These are phyloP conservation scores for Termitomyces sp. DNA, from an alignment of 768 basidiomycete species.

Conservation along the genomic window DNA sequence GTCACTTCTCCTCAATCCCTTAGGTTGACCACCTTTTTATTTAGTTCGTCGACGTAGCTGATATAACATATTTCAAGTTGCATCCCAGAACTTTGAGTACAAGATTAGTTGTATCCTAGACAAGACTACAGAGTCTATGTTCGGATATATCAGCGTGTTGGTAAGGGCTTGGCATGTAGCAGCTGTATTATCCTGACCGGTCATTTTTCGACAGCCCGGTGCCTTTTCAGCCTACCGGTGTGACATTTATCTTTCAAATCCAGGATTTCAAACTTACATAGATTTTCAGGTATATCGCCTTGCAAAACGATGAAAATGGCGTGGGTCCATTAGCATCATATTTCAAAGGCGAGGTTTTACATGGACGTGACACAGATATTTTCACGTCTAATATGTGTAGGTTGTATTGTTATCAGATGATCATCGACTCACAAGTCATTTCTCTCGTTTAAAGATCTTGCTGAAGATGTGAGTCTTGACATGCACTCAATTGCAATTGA, in stretches of 20 bases:
- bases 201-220: conserved; percentile 50
- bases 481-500: not conserved
- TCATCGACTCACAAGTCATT: not conserved
- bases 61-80: conserved; percentile 42
- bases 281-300: conserved; percentile 65
- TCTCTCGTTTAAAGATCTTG: conserved; percentile 51
- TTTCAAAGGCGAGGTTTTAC: conserved; percentile 90
- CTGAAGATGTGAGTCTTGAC: conserved; percentile 68
- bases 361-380: conserved; percentile 83
- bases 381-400: conserved; percentile 96
- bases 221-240: conserved; percentile 89
- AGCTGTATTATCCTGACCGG: not conserved
- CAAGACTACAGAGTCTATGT: conserved; percentile 83
- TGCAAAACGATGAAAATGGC: conserved; percentile 80
- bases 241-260: not conserved
- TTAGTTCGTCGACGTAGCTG: not conserved
- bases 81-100: conserved; percentile 95
- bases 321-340: conserved; percentile 90
- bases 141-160: conserved; percentile 95
- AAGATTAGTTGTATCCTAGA: conserved; percentile 89
- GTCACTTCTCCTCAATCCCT: conserved; percentile 74
- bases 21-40: conserved; percentile 44
- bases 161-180: conserved; percentile 29
- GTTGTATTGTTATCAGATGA: conserved; percentile 20
- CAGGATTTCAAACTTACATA: not conserved